phyloP scores from a whole-genome alignment of 2,329 filamentous ascomycete genomes.

The Ophiostoma fasciatum region DNA sequence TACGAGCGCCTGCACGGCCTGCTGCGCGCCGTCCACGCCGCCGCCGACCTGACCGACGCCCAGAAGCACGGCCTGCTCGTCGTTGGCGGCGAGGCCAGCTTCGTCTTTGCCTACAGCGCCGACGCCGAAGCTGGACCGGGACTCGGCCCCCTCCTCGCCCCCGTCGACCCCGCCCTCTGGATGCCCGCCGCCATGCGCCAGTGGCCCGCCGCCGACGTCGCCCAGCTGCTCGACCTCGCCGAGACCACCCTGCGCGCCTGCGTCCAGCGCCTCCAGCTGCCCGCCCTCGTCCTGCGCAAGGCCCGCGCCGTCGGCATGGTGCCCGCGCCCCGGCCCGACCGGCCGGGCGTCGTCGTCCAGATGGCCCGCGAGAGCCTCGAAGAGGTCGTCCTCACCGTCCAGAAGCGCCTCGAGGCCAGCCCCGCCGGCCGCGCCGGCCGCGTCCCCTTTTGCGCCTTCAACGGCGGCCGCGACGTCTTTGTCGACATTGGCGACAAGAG shows the following conservation, averaged over 20 bases:
- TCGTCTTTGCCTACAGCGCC: conserved; percentile 68
- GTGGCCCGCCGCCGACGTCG: conserved; percentile 67
- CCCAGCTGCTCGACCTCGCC: conserved; percentile 71
- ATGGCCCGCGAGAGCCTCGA: conserved; percentile 83
- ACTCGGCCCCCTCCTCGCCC: conserved; percentile 51
- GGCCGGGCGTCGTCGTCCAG: conserved; percentile 20
- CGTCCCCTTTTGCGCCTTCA: conserved; percentile 94
- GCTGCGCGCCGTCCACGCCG: conserved; percentile 54
- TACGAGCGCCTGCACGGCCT: conserved; percentile 77
- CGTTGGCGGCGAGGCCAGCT: conserved; percentile 93
- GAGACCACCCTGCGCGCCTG: conserved; percentile 75
- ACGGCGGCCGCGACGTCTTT: conserved; percentile 94
- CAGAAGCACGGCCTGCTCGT: conserved; percentile 73
- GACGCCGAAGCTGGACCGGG: conserved; percentile 44
- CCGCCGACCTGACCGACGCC: conserved; percentile 35
- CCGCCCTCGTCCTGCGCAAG: conserved; percentile 72
- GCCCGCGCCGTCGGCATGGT: conserved; percentile 73
- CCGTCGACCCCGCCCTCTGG: conserved; percentile 54
- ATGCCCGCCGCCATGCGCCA: conserved; percentile 62
- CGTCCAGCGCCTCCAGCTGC: conserved; percentile 61
- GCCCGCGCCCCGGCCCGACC: conserved; percentile 22
- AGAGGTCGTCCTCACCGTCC: conserved; percentile 87
- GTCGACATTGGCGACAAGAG: conserved; percentile 98
- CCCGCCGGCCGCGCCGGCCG: conserved; percentile 38
- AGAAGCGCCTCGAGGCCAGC: conserved; percentile 79